Evolutionary conservation across 257 asterid species (phyloP), one percentile per base, ranked within the genome.

Genomic region (Catharanthus roseus): DNA sequence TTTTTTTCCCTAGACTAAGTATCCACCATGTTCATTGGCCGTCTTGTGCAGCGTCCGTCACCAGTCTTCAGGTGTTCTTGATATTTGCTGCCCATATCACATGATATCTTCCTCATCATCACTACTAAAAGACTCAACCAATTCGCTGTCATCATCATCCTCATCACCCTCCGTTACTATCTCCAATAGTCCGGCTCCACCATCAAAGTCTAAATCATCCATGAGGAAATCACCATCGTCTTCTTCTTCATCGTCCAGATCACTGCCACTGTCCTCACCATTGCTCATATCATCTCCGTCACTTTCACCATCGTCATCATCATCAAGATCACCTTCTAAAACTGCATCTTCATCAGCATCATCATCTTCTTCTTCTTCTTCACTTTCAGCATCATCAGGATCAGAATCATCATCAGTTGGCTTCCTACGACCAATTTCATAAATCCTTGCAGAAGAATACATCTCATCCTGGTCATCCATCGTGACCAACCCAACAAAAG

Each of bases 391-490:
- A 67, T 91, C 99, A 78, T 95, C 99, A 0, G 97, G 99, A 75
- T 95, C 99, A 0, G 99, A 95, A 66, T 95, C 99, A 65, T 91
- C 99, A 53, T 95, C 99, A 0, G 95, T 89, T 3, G 95, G 93
- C 85, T 86, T 89, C 64, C 97, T 85, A 54, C 99, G 83, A 16
- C 99, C 99, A 21, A 95, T 91, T 80, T 95, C 99, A 63, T 86
- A 88, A 51, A 95, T 85, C 84, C 99, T 88, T 9, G 96, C 97
- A 13, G 97, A 91, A 51, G 99, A 88, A 75, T 82, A 89, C 99
- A 95, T 95, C 82, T 91, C 96, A 44, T 89, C 97, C 78, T 89
- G 97, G 76, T 91, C 99, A 34, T 95, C 97, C 97, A 95, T 85
- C 2, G 96, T 85, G 53, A 95, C 82, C 70, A 95, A 69, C 28